A percentile compares a stretch with the other conserved stretches of the same genome.
phyloP scores from a whole-genome alignment of 176 grass and related monocot species.

The Chrysopogon serrulatus region DNA sequence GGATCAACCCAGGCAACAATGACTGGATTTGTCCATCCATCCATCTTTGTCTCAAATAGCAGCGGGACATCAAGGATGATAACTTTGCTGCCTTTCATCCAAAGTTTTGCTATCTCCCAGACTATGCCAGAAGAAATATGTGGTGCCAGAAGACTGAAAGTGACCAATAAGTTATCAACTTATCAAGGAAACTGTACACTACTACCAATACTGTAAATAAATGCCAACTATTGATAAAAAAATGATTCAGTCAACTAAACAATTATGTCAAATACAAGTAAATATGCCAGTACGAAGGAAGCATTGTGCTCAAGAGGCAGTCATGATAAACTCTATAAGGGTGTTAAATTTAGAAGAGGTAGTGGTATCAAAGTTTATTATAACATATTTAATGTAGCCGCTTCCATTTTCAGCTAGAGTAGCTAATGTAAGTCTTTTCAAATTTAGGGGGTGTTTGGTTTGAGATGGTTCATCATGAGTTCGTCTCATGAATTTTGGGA shows the following conservation, averaged over 20 bases:
- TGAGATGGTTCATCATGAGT: not conserved
- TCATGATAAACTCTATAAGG: not conserved
- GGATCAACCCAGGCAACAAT: slow-evolving; percentile 86
- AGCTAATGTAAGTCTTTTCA: not conserved
- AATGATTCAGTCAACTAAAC: not conserved
- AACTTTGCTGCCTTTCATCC: slow-evolving; percentile 69
- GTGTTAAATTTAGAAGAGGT: not conserved
- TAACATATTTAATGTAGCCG: not conserved
- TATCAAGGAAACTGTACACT: not conserved
- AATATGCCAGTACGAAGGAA: not conserved
- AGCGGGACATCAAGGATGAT: slow-evolving; percentile 82
- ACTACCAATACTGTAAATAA: not conserved
- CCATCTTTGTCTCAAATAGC: slow-evolving; percentile 87
- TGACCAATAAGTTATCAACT: not conserved
- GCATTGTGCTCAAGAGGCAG: not conserved
- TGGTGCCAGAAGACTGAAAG: slow-evolving; percentile 71
- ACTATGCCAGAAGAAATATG: slow-evolving; percentile 76
- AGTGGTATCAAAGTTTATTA: not conserved
- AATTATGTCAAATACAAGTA: not conserved
- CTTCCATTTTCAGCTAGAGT: not conserved
- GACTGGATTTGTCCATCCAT: slow-evolving; percentile 59
- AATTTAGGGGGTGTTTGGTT: not conserved
- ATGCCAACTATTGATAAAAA: not conserved
- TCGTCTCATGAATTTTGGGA: not conserved
- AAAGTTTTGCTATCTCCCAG: slow-evolving; percentile 78